Evolutionary conservation across 768 basidiomycete species (phyloP), one percentile per base, ranked within the genome.

Genomic region (Tephrocybe rancida): DNA sequence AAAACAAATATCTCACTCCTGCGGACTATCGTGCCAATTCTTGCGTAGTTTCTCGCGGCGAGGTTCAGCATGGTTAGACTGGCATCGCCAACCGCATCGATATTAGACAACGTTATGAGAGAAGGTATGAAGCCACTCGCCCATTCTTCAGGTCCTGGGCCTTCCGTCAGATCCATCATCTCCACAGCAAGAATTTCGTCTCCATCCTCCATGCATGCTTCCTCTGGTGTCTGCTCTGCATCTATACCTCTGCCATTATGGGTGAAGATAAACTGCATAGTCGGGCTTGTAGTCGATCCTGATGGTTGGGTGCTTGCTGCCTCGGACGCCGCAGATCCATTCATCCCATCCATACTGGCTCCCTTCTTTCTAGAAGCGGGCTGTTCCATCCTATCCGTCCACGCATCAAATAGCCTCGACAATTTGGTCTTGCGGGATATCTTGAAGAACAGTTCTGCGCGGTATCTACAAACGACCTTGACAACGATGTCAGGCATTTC

Each of bases 361-460:
- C 66, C 65, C 59, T 79, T 84, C 72, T 80, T 80, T 52, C 79
- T 64, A 19, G 32, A 13, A 46, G 68, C 70, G 9, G 73, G 73
- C 57, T 75, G 73, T 66, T 92, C 91, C 92, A 95, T 95, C 57
- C 92, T 80, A 46, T 90, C 89, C 24, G 90, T 91, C 91, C 92
- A 94, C 26, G 91, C 88, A 61, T 85, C 87, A 69, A 94, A 92
- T 51, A 94, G 77, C 50, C 88, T 81, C 50, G 86, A 85, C 29
- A 95, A 76, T 66, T 92, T 93, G 24, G 90, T 92, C 72, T 93
- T 93, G 67, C 92, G 87, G 8, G 90, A 90, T 59, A 95, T 91
- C 70, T 92, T 94, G 83, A 95, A 95, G 75, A 90, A 92, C 37
- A 95, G 79, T 63, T 95, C 92, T 3, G 92, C 90, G 41, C 92